Evolutionary conservation across 192 early-diverging fungal species (phyloP), one percentile per base, ranked within the genome.

Genomic region (Coemansia reversa): DNA sequence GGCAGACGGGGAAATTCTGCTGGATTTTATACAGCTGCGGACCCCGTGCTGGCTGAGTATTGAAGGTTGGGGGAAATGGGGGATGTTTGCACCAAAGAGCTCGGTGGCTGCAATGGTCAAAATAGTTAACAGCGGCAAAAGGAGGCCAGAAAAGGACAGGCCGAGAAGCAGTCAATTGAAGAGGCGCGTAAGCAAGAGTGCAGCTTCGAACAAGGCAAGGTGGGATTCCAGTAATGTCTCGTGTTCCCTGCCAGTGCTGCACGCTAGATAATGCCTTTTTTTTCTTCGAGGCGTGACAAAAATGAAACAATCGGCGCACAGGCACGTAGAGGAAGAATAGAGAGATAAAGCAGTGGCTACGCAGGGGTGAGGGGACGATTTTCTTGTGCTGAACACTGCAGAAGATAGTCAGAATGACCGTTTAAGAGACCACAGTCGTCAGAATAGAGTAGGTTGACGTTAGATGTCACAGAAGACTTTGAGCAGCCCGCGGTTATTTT

Each of bases 81-180:
- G 14, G 39, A 45, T 45, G 39, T 14, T 45, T 14, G 39, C 39
- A 45, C 12, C 39, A 3, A 45, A 45, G 39, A 45, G 39, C 39
- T 45, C 39, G 39, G 39, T 45, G 39, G 16, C 39, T 45, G 39
- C 39, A 45, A 14, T 45, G 39, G 39, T 2, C 9, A 16, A 45
- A 45, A 45, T 45, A 0, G 33, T 11, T 35, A 35, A 11, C 7
- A 35, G 11, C 33, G 6, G 33, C 33, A 35, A 11, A 11, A 29
- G 27, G 35, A 33, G 19, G n/a, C n/a, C 24, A 51, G 18, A 42
- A 23, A 33, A 58, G 48, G 29, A 9, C 35, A 60, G 42, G 42
- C 58, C 39, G 27, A 47, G 58, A 60, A 22, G 16, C 42, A 59
- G 58, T 45, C 35, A 25, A 11, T 23, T 42, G 42, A 60, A 60